Base-by-base conservation (phyloP, 2,329 filamentous ascomycete genomes). In the Periconia sp. region DNA sequence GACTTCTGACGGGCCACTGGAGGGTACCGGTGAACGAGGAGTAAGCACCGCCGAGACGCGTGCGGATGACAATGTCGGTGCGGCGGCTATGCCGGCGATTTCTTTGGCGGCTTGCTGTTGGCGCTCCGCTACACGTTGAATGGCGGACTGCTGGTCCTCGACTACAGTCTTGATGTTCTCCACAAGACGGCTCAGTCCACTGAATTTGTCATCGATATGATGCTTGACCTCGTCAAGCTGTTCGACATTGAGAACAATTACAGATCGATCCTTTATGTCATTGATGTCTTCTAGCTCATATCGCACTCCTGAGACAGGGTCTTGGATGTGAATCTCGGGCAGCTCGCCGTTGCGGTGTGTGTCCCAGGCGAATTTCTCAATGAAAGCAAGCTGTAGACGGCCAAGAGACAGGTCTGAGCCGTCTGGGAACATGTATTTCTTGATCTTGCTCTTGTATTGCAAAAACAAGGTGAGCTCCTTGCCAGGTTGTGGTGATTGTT, bases 321-420 rank as follows among this genome's bases (percentile, higher is more conserved):
- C 94, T 68, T 99, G 94, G 12, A 99, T 94, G 68, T 99, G 96
- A 12, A 99, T 97, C 59, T 99, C 94, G 0, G 94, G 94, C 32
- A 99, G 74, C 65, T 99, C 94, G 6, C 94, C 94, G 60, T 96
- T 95, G 48, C 90, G 87, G 58, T 97, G 92, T 1, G 92, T 96
- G 59, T 96, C 97, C 92, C 95, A 99, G 0, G 92, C 94, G 65
- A 99, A 99, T 67, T 96, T 99, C 57, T 99, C 94, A 57, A 99
- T 99, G 59, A 99, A 99, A 1, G 94, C 92, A 19, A 99, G 80
- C 68, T 99, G 92, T 44, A 99, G 72, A 17, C 92, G 83, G 1
- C 91, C 91, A 46, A 96, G 86, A 3, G 89, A 92, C 9, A 99
- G 78, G 50, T 92, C 90, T 22, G 86, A 86, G 1, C 92, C 92